phyloP scores from a whole-genome alignment of 495 filamentous ascomycete genomes.

The Aspergillus nidulans region DNA sequence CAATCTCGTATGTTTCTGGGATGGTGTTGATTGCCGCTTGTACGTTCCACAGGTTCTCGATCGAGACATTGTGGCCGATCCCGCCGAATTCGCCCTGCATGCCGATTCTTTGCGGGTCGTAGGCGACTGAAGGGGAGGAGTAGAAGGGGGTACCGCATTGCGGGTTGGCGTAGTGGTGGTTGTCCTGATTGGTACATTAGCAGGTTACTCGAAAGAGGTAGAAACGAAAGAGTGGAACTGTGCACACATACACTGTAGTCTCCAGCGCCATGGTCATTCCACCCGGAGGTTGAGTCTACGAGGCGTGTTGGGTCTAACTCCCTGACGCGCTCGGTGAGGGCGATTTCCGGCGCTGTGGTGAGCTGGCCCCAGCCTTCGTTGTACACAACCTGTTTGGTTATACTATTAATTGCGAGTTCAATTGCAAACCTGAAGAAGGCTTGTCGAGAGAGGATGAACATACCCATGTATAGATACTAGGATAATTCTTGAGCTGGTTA shows the following conservation, averaged over 20 bases:
- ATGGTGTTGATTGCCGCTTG: slow-evolving; percentile 50
- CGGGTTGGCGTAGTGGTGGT: slow-evolving; percentile 67
- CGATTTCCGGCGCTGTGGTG: slow-evolving; percentile 48
- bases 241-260: slow-evolving; percentile 51
- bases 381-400: slow-evolving; percentile 51
- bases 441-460: slow-evolving; percentile 10
- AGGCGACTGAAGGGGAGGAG: slow-evolving; percentile 50
- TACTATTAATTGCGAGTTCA: neutral
- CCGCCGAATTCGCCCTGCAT: slow-evolving; percentile 69
- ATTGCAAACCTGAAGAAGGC: neutral
- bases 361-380: slow-evolving; percentile 69
- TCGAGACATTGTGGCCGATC: slow-evolving; percentile 56
- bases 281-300: slow-evolving; percentile 56
- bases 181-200: slow-evolving; percentile 41
- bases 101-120: slow-evolving; percentile 56
- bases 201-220: neutral
- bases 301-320: slow-evolving; percentile 58
- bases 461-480: slow-evolving; percentile 52
- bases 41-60: slow-evolving; percentile 57
- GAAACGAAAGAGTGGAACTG: neutral
- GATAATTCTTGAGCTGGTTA: slow-evolving; percentile 57
- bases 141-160: slow-evolving; percentile 66
- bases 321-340: slow-evolving; percentile 48
- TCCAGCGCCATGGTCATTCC: slow-evolving; percentile 57
- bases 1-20: slow-evolving; percentile 63